A percentile compares a stretch with the other conserved stretches of the same genome.
Evolutionary conservation across 345 rosid species (phyloP).

Genomic region (Citrus glauca): DNA sequence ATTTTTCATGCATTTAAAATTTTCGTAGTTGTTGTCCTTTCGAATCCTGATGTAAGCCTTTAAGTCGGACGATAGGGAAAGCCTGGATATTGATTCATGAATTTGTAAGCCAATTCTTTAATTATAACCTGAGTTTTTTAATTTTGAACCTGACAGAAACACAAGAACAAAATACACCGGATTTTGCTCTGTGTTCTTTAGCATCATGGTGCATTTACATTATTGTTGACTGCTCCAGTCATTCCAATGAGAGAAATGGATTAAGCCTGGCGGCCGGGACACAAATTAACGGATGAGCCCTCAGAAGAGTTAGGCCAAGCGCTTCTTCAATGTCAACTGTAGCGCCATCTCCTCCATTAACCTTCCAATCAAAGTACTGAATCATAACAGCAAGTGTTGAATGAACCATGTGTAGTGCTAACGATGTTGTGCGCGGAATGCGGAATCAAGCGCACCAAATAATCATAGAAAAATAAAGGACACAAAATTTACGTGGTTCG

Average conservation of each 20-base stretch:
- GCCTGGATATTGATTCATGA: background rate
- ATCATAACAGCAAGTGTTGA: conserved; percentile 37
- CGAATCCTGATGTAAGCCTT: too few species aligned
- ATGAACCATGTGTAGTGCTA: conserved; percentile 49
- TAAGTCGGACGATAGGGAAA: background rate
- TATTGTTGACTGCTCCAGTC: background rate
- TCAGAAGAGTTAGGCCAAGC: conserved; percentile 43
- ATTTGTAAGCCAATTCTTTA: background rate
- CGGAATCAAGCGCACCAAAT: too few species aligned
- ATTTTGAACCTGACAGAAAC: background rate
- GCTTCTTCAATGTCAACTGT: conserved; percentile 54
- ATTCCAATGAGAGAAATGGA: conserved; percentile 12
- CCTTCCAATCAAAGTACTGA: conserved; percentile 56
- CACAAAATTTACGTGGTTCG: too few species aligned
- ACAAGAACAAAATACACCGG: background rate
- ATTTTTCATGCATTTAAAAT: background rate
- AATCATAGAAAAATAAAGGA: too few species aligned
- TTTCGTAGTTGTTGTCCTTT: too few species aligned
- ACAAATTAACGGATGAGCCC: conserved; percentile 53
- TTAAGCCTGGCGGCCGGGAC: conserved; percentile 36
- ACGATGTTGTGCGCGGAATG: too few species aligned
- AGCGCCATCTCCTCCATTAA: conserved; percentile 22
- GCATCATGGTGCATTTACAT: background rate
- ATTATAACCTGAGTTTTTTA: background rate
- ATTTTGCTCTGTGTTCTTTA: background rate